A percentile compares a stretch with the other conserved stretches of the same genome.
These are phyloP conservation scores for Myochromella boudieri DNA, from an alignment of 768 basidiomycete species.

Conservation along the genomic window DNA sequence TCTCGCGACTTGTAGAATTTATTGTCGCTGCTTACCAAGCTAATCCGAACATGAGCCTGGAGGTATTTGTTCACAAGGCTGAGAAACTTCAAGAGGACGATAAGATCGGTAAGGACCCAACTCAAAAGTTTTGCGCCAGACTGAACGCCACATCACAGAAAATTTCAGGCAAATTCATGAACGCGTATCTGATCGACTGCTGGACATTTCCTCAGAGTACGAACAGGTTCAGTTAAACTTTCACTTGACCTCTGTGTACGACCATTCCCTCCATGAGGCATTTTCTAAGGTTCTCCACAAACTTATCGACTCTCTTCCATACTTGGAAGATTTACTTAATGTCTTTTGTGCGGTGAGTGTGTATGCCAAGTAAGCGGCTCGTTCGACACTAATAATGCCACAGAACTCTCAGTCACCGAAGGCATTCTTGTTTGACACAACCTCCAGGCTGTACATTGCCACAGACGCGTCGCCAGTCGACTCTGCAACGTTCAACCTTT, in stretches of 20 bases:
- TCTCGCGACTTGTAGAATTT: conserved; percentile 79
- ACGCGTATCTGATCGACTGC: conserved; percentile 78
- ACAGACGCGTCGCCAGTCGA: conserved; percentile 94
- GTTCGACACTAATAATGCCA: conserved; percentile 8
- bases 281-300: conserved; percentile 90
- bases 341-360: conserved; percentile 72
- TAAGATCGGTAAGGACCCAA: conserved; percentile 64
- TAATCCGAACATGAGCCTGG: conserved; percentile 76
- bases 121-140: neutral
- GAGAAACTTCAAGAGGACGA: conserved; percentile 92
- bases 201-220: conserved; percentile 74
- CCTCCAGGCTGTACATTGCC: conserved; percentile 85
- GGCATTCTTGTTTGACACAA: conserved; percentile 88
- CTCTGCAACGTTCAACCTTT: conserved; percentile 81
- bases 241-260: conserved; percentile 90
- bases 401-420: conserved; percentile 93
- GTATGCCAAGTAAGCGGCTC: neutral
- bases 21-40: conserved; percentile 74
- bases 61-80: conserved; percentile 95
- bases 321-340: conserved; percentile 85
- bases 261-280: conserved; percentile 89
- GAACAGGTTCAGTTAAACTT: conserved; percentile 82
- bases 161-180: conserved; percentile 91
- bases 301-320: conserved; percentile 80
- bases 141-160: conserved; percentile 44